Conservation (phyloP, 2,329 filamentous ascomycete species). For the Claviceps spartinae region DNA sequence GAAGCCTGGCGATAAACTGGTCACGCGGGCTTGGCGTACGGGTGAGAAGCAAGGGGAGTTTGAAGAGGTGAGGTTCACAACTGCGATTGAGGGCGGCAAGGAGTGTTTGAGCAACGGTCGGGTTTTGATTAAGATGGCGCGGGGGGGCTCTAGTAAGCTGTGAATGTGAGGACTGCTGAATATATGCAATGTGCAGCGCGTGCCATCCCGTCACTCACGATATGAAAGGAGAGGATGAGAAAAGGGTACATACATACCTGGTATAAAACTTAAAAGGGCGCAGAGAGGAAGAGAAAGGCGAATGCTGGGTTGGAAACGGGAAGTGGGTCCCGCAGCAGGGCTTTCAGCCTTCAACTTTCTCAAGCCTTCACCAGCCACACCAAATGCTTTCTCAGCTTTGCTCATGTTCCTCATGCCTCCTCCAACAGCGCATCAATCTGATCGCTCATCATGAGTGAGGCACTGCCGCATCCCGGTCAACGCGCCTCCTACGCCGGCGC, state of each 20-base stretch:
- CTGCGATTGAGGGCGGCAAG: slow-evolving; percentile 67
- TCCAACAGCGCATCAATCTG: too few species aligned
- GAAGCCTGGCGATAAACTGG: slow-evolving; percentile 67
- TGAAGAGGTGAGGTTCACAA: slow-evolving; percentile 74
- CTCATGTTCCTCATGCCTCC: background rate
- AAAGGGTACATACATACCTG: too few species aligned
- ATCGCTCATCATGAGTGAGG: slow-evolving; percentile 21
- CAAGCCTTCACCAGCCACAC: background rate
- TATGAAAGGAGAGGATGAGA: too few species aligned
- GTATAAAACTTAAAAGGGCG: too few species aligned
- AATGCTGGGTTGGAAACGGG: background rate
- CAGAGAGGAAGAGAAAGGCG: too few species aligned
- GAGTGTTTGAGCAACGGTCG: slow-evolving; percentile 78
- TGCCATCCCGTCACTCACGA: too few species aligned
- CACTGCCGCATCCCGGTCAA: slow-evolving; percentile 45
- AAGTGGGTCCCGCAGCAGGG: background rate
- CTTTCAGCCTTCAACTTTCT: background rate
- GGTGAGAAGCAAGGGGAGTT: slow-evolving; percentile 51
- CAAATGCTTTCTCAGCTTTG: background rate
- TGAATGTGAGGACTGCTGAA: slow-evolving; percentile 19
- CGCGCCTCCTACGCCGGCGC: slow-evolving; percentile 67
- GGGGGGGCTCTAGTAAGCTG: slow-evolving; percentile 46
- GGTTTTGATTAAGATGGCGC: slow-evolving; percentile 57
- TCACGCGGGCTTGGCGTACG: slow-evolving; percentile 69
- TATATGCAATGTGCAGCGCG: too few species aligned